phyloP scores from a whole-genome alignment of 495 filamentous ascomycete species.

The Neurospora sp. region DNA sequence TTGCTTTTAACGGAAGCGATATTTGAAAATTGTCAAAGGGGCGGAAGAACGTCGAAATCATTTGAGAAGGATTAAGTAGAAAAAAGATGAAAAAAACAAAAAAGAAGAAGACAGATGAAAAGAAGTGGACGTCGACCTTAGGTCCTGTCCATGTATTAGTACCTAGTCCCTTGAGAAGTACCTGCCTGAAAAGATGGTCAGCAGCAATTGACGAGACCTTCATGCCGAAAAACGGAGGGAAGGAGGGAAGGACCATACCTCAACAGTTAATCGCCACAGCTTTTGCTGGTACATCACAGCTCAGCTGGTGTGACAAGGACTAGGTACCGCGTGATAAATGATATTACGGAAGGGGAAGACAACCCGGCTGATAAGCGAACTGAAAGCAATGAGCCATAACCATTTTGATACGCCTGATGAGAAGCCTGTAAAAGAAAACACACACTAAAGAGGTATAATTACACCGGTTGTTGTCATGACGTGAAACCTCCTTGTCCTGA shows the following conservation, averaged over 20 bases:
- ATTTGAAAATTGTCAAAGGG: too few relatives aligned
- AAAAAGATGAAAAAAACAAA: too few relatives aligned
- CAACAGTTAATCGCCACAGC: not conserved
- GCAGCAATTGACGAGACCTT: not conserved
- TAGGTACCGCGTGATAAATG: not conserved
- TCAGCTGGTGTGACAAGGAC: too few relatives aligned
- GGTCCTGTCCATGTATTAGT: too few relatives aligned
- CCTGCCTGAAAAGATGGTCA: not conserved
- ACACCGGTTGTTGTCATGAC: not conserved
- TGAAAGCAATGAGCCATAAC: not conserved
- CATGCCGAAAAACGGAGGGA: not conserved
- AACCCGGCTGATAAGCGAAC: not conserved
- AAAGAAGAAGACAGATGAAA: too few relatives aligned
- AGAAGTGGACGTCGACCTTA: too few relatives aligned
- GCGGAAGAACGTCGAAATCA: too few relatives aligned
- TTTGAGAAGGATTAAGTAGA: too few relatives aligned
- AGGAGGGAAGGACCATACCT: not conserved
- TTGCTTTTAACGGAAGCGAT: too few relatives aligned
- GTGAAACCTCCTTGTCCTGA: not conserved
- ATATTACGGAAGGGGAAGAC: not conserved
- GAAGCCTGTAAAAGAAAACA: not conserved
- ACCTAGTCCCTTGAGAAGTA: not conserved
- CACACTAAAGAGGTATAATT: not conserved
- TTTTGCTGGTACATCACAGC: not conserved
- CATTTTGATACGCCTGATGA: not conserved